phyloP scores from a whole-genome alignment of 805 yeast genomes.

The Lipomyces sp. region DNA sequence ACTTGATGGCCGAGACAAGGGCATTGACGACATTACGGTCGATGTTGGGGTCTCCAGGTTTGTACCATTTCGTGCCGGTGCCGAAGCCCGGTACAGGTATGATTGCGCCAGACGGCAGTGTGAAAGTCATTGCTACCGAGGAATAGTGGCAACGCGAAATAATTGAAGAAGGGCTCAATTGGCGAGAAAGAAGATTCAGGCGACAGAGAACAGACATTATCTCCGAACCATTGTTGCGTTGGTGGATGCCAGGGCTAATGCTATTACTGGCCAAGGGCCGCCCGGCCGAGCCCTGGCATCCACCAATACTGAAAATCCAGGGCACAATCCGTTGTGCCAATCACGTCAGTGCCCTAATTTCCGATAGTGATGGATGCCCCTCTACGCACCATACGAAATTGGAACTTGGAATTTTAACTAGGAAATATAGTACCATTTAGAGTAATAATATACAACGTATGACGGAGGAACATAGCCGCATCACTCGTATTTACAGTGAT shows the following conservation, averaged over 20 bases:
- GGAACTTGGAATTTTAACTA: too few relatives aligned
- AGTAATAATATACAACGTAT: neutral
- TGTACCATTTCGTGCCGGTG: slow-evolving; percentile 40
- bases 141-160: neutral
- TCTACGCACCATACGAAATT: too few relatives aligned
- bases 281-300: too few relatives aligned
- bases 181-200: slow-evolving; percentile 9
- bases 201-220: slow-evolving; percentile 3
- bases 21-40: slow-evolving; percentile 40
- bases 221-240: too few relatives aligned
- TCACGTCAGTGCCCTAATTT: neutral
- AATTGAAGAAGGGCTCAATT: neutral
- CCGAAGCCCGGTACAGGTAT: slow-evolving; percentile 44
- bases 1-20: slow-evolving; percentile 54
- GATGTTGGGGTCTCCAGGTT: slow-evolving; percentile 32
- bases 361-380: neutral
- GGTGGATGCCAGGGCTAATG: too few relatives aligned
- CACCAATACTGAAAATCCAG: too few relatives aligned
- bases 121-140: slow-evolving; percentile 25
- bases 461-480: too few relatives aligned
- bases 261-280: too few relatives aligned
- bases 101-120: slow-evolving; percentile 40
- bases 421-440: neutral
- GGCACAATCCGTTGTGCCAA: neutral
- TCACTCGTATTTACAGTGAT: neutral